These are phyloP conservation scores for Rhytidhysteron rufulum DNA, from an alignment of 2,329 filamentous ascomycete genomes.

Conservation along the genomic window DNA sequence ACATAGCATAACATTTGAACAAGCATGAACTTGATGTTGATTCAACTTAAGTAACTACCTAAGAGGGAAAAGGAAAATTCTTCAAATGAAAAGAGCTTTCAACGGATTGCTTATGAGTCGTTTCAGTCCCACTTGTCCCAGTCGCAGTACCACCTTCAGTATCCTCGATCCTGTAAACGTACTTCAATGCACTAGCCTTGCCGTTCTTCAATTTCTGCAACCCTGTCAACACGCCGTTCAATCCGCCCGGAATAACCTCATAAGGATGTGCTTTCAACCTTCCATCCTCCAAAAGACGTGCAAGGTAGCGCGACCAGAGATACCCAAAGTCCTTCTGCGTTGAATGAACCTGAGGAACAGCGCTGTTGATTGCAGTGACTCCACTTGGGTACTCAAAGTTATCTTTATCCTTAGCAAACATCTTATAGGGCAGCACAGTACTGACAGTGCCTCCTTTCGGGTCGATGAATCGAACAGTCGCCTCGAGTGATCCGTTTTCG, in stretches of 20 bases:
- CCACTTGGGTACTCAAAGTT: not conserved
- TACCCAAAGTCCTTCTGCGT: too few relatives aligned
- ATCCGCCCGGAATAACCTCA: constrained; percentile 46
- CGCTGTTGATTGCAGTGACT: constrained; percentile 19
- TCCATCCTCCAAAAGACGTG: constrained; percentile 41
- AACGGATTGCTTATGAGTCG: too few relatives aligned
- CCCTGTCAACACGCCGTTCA: constrained; percentile 39
- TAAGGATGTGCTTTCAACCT: constrained; percentile 43
- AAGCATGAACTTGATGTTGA: too few relatives aligned
- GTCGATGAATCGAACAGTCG: not conserved
- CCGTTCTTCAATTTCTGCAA: not conserved
- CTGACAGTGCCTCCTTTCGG: too few relatives aligned
- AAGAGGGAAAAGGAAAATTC: too few relatives aligned
- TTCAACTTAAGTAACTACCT: too few relatives aligned
- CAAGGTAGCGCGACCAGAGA: too few relatives aligned
- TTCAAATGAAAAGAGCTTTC: too few relatives aligned
- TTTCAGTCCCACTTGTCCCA: too few relatives aligned
- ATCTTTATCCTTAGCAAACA: not conserved
- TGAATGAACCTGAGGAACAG: not conserved
- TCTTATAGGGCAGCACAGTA: too few relatives aligned
- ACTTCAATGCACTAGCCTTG: not conserved
- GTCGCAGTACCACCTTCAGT: too few relatives aligned
- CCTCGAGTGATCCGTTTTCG: constrained; percentile 3
- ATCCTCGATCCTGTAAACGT: not conserved
- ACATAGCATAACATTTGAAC: too few relatives aligned